A percentile compares a stretch with the other conserved stretches of the same genome.
Conservation (phyloP, 768 basidiomycete genomes). For the Lyophyllum shimeji region DNA sequence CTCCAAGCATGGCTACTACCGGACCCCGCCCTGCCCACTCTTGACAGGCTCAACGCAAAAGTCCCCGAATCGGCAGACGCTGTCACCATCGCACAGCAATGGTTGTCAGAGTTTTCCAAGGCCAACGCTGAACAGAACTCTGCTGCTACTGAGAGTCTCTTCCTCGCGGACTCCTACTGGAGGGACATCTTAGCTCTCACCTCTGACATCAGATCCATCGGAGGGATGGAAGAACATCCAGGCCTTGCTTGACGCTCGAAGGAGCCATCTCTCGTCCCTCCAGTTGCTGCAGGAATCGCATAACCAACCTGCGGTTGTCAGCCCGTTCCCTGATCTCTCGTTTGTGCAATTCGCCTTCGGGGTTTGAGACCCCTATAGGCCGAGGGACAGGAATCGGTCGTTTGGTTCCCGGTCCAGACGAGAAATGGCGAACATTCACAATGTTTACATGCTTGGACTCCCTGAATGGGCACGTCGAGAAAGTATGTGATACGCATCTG, state of each 20-base stretch:
- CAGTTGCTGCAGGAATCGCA: slow-evolving; percentile 7
- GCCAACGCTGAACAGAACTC: slow-evolving; percentile 4
- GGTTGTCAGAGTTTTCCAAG: slow-evolving; percentile 18
- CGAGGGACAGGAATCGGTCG: slow-evolving; percentile 44
- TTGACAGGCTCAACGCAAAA: slow-evolving; percentile 13
- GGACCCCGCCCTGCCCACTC: slow-evolving; percentile 7
- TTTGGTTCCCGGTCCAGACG: slow-evolving; percentile 44
- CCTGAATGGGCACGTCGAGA: slow-evolving; percentile 43
- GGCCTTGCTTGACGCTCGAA: slow-evolving; percentile 3
- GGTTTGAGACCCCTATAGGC: slow-evolving; percentile 47
- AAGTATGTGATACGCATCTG: slow-evolving; percentile 30
- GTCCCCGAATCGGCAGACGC: slow-evolving; percentile 6
- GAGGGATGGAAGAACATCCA: slow-evolving; percentile 10
- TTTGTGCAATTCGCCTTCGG: slow-evolving; percentile 30
- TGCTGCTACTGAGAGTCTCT: slow-evolving; percentile 4
- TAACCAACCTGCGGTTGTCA: slow-evolving; percentile 6
- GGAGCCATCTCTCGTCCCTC: slow-evolving; percentile 1
- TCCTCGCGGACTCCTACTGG: slow-evolving; percentile 10
- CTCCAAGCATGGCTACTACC: background rate
- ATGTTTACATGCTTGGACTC: slow-evolving; percentile 51
- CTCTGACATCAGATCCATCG: slow-evolving; percentile 12
- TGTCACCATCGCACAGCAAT: slow-evolving; percentile 16
- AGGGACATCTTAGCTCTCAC: slow-evolving; percentile 16
- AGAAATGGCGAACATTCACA: slow-evolving; percentile 54
- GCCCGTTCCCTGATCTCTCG: slow-evolving; percentile 11